These are phyloP conservation scores for Microbotryomycetes sp. DNA, from an alignment of 1,284 basidiomycete genomes.

Conservation along the genomic window DNA sequence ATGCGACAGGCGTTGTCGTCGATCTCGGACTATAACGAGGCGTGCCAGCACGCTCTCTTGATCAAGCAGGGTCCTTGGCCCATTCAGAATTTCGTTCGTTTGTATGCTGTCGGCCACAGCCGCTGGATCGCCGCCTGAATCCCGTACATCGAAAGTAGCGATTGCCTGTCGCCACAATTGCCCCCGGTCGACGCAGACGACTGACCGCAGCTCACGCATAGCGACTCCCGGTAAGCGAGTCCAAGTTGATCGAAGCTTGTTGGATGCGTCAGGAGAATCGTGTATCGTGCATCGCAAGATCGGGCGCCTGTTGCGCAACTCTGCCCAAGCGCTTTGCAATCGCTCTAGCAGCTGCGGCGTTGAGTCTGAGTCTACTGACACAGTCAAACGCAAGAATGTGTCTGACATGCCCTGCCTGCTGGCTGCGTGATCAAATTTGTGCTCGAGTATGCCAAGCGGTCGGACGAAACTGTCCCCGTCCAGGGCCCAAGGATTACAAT, in stretches of 20 bases:
- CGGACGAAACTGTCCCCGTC: neutral
- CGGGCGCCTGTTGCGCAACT: constrained; percentile 7
- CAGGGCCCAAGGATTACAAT: neutral
- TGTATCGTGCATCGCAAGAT: constrained; percentile 2
- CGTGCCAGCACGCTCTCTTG: constrained; percentile 9
- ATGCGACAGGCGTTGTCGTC: neutral
- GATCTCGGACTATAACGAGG: constrained; percentile 1
- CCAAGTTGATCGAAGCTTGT: neutral
- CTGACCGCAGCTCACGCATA: too few relatives aligned
- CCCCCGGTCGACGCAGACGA: too few relatives aligned
- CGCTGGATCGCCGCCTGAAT: neutral
- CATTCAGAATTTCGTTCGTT: constrained; percentile 8
- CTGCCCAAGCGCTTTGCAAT: constrained; percentile 10
- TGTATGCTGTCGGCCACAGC: neutral
- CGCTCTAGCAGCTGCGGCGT: neutral
- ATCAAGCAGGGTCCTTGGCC: constrained; percentile 4
- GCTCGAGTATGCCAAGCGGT: constrained; percentile 14
- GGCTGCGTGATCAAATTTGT: constrained; percentile 15
- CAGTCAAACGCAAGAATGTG: constrained; percentile 4
- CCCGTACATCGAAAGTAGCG: neutral
- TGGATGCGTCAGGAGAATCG: neutral
- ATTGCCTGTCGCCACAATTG: neutral
- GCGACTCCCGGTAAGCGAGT: neutral
- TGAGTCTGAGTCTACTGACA: neutral
- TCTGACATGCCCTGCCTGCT: constrained; percentile 8